Evolutionary conservation across 2,329 filamentous ascomycete genomes (phyloP), one percentile per base, ranked within the genome.

Genomic region (Diaporthe eres): DNA sequence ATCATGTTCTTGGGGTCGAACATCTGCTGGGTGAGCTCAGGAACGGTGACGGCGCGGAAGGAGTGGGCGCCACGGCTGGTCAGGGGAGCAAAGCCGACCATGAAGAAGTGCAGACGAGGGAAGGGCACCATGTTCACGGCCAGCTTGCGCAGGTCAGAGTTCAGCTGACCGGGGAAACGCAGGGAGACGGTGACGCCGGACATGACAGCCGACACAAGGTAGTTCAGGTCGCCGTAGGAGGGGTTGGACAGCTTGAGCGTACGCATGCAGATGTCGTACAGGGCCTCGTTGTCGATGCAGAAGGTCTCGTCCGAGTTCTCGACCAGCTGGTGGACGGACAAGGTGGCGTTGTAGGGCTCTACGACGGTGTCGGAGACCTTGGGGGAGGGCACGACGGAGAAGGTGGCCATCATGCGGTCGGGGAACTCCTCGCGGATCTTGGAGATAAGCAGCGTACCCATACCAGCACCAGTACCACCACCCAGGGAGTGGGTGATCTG

Each of bases 1-100:
- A 99, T 99, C 96, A 99, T 99, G 94, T 99, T 99, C 95, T 98
- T 99, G 84, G 97, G 96, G 91, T 99, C 97, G 91, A 98, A 99
- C 95, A 99, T 98, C 89, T 99, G 97, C 91, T 99, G 97, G 83
- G 97, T 98, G 87, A 99, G 92, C 91, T 99, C 97, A 76, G 97
- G 96, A 78, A 99, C 97, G 84, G 94, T 96, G 87, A 98, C 94
- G 81, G 97, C 96, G 85, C 97, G 97, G 96, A 98, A 99, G 82
- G 94, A 95, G 91, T 97, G 88, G 81, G 96, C 94, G 82, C 88
- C 88, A 79, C 88, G 88, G 87, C 95, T 98, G 86, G 97, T 99
- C 84, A 99, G 92, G 85, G 97, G 97, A 87, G 97, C 96, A 86
- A 99, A 99, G 87, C 97, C 97, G 86, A 99, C 97, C 97, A 99